Evolutionary conservation across 2,329 filamentous ascomycete genomes (phyloP), one percentile per base, ranked within the genome.

Genomic region (Lasiodiplodia theobromae): DNA sequence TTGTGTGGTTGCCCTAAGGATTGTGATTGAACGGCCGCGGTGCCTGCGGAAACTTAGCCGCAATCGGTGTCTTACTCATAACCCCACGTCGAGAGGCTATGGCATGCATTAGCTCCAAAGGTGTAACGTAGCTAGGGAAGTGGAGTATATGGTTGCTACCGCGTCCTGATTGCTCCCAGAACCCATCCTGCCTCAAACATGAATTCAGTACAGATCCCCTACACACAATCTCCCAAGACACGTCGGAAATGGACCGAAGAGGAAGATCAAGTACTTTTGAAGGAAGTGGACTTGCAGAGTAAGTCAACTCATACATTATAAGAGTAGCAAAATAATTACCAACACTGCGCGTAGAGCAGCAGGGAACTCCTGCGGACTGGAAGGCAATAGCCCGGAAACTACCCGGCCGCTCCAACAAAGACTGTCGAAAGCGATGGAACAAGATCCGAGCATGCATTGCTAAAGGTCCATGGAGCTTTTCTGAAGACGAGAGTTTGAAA

Each of bases 361-460:
- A 12, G 10, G 60, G 60, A 25, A 16, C 16, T 6, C 18, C 47
- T 1, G 52, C 44, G 1, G 52, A 69, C 38, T 70, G 69, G 69
- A 69, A 49, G 25, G 16, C 21, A 4, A 60, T 70, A 10, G 63
- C 69, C 7, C n/a, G 7, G 5, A 56, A 49, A 14, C 47, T 70
- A 4, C 64, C 69, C 2, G 68, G 68, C 18, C 68, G 69, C 28
- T 58, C 69, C 4, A 70, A 70, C 28, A 70, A 70, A 44, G 69
- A 70, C 34, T 70, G 69, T 38, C 68, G 69, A 10, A 70, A 70
- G 63, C 53, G 69, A 6, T 70, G 68, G 67, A 63, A 31, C 54
- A 69, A 70, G n/a, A 57, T 69, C 14, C 38, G 37, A 5, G 47
- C 21, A n/a, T 49, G 49, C 31, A 56, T 67, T 44, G 69, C 47